A percentile compares a stretch with the other conserved stretches of the same genome.
phyloP scores from a whole-genome alignment of 73 alveolate genomes.

The Paramecium sonneborni region DNA sequence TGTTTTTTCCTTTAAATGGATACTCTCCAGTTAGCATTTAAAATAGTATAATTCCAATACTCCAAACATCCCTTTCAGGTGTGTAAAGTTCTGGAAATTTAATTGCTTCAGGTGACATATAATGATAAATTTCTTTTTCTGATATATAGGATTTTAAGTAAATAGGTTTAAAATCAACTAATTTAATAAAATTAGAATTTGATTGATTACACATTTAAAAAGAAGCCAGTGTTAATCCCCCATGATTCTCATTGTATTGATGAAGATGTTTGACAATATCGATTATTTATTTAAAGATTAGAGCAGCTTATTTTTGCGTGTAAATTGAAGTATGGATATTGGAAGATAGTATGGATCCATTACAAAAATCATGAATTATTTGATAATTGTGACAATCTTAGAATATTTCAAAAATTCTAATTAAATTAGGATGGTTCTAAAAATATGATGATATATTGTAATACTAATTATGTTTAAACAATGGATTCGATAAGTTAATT shows the following conservation, averaged over 20 bases:
- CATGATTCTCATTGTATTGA: background rate
- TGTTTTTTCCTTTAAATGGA: constrained; percentile 64
- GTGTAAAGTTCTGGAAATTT: background rate
- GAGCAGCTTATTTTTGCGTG: background rate
- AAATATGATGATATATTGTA: background rate
- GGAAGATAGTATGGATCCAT: background rate
- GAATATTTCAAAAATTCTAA: background rate
- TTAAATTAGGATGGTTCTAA: background rate
- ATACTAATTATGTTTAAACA: background rate
- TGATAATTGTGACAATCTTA: background rate
- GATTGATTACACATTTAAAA: background rate
- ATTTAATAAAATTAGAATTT: background rate
- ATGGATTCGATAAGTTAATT: background rate
- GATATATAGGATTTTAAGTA: background rate
- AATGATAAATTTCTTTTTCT: background rate
- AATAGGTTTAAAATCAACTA: background rate
- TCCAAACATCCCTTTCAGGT: constrained; percentile 67
- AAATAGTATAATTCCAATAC: constrained; percentile 67
- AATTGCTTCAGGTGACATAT: background rate
- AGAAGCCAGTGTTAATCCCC: background rate
- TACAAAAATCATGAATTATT: background rate
- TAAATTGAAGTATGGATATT: background rate
- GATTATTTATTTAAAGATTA: background rate
- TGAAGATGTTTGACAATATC: background rate
- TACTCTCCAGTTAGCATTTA: constrained; percentile 60